A percentile compares a stretch with the other conserved stretches of the same genome.
These are phyloP conservation scores for Hyphopichia pseudoburtonii DNA, from an alignment of 1,139 yeast species.

Conservation along the genomic window DNA sequence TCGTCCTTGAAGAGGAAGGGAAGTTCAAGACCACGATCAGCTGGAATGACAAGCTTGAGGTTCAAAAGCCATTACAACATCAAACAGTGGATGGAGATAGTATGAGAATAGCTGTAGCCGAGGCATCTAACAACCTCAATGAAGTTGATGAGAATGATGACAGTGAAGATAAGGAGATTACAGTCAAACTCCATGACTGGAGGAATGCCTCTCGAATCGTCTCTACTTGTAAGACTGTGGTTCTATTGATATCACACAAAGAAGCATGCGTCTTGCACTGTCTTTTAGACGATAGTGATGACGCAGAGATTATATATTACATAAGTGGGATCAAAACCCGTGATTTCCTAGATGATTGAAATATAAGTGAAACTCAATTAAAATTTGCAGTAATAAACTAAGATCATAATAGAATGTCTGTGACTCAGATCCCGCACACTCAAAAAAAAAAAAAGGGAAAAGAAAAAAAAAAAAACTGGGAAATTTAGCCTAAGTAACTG, in stretches of 20 bases:
- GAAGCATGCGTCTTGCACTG: constrained; percentile 60
- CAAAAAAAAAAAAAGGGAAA: too few relatives aligned
- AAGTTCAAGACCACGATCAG: constrained; percentile 51
- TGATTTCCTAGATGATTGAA: constrained; percentile 5
- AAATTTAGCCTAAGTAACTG: not conserved
- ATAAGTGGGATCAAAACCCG: constrained; percentile 35
- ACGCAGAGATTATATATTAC: constrained; percentile 55
- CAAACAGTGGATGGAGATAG: constrained; percentile 15
- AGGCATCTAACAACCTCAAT: not conserved
- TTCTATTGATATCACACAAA: constrained; percentile 47
- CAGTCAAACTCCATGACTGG: constrained; percentile 57
- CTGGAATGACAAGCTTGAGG: constrained; percentile 53
- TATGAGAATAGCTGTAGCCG: constrained; percentile 1
- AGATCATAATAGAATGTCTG: not conserved
- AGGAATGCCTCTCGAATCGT: constrained; percentile 54
- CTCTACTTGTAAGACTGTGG: constrained; percentile 52
- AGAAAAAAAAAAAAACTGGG: not conserved
- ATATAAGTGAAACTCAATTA: not conserved
- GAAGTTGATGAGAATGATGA: constrained; percentile 19
- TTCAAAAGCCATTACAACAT: constrained; percentile 24
- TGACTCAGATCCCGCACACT: constrained; percentile 4
- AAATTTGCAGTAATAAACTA: not conserved
- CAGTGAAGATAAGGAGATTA: constrained; percentile 34
- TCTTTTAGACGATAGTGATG: constrained; percentile 54
- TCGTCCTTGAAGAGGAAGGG: constrained; percentile 56